These are phyloP conservation scores for Nannochloropsis oceanica DNA, from an alignment of 108 stramenopile species.

Conservation along the genomic window DNA sequence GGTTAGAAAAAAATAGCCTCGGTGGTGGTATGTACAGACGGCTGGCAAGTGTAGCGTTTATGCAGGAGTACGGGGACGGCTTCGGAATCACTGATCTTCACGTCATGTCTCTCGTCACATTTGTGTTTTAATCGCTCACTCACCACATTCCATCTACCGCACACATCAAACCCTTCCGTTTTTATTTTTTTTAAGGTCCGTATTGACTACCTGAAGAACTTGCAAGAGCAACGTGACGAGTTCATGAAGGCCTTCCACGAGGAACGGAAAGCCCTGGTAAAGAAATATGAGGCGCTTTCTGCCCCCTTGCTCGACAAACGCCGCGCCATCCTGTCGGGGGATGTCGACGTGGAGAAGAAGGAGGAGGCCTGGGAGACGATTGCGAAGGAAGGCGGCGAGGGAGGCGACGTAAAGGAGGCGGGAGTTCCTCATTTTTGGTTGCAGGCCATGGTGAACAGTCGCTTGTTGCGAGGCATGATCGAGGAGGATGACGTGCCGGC, in stretches of 20 bases:
- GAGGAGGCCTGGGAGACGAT: neutral
- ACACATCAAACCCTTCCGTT: neutral
- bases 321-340: neutral
- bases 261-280: neutral
- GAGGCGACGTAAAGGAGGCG: neutral
- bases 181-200: too few relatives aligned
- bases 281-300: neutral
- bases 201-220: neutral
- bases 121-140: neutral
- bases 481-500: neutral
- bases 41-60: too few relatives aligned
- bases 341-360: neutral
- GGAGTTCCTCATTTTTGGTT: conserved; percentile 24
- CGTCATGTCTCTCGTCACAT: neutral
- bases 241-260: neutral
- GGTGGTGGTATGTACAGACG: too few relatives aligned
- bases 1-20: neutral
- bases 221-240: neutral
- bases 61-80: too few relatives aligned
- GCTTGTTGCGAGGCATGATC: conserved; percentile 8
- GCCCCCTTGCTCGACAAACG: neutral
- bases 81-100: neutral
- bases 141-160: too few relatives aligned
- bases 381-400: neutral
- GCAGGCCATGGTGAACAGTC: conserved; percentile 17